A percentile compares a stretch with the other conserved stretches of the same genome.
Conservation (phyloP, 108 stramenopile genomes). For the Pseudonitzschia pungens region DNA sequence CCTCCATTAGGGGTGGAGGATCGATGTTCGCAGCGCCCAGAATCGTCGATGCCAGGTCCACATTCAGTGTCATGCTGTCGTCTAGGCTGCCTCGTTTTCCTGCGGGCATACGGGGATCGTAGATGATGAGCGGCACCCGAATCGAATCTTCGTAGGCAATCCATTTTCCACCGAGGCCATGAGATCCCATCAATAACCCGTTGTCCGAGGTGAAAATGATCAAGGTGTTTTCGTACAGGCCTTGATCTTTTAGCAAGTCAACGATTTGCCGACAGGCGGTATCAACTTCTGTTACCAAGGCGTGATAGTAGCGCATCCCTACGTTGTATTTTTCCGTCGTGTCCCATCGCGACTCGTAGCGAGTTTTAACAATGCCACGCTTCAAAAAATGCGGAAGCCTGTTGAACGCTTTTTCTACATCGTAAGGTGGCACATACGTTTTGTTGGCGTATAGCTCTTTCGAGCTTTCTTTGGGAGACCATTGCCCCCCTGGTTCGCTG, state of each 20-base stretch:
- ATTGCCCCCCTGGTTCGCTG: constrained; percentile 7
- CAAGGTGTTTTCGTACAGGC: constrained; percentile 53
- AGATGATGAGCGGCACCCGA: constrained; percentile 66
- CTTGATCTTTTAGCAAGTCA: constrained; percentile 49
- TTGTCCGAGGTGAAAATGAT: constrained; percentile 79
- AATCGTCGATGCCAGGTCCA: constrained; percentile 69
- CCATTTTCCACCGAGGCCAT: constrained; percentile 81
- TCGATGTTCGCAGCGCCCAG: constrained; percentile 60
- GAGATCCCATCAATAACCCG: constrained; percentile 50
- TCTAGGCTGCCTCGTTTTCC: constrained; percentile 47
- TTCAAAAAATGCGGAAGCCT: constrained; percentile 48
- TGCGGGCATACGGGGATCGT: constrained; percentile 65
- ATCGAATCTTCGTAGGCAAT: constrained; percentile 70
- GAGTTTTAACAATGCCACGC: constrained; percentile 46
- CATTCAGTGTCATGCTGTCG: constrained; percentile 62
- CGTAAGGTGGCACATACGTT: constrained; percentile 45
- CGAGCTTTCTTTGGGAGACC: constrained; percentile 34
- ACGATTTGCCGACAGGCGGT: constrained; percentile 46
- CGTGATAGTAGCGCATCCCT: constrained; percentile 73
- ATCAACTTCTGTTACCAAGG: constrained; percentile 70
- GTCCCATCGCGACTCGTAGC: constrained; percentile 55
- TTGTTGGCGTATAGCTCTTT: constrained; percentile 31
- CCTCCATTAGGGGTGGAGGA: constrained; percentile 57
- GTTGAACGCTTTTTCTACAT: constrained; percentile 45
- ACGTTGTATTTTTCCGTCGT: constrained; percentile 54